Percentiles rank a stretch among this genome's conserved stretches.
phyloP scores from a whole-genome alignment of 2,329 filamentous ascomycete species.

The Phoma herbarum region DNA sequence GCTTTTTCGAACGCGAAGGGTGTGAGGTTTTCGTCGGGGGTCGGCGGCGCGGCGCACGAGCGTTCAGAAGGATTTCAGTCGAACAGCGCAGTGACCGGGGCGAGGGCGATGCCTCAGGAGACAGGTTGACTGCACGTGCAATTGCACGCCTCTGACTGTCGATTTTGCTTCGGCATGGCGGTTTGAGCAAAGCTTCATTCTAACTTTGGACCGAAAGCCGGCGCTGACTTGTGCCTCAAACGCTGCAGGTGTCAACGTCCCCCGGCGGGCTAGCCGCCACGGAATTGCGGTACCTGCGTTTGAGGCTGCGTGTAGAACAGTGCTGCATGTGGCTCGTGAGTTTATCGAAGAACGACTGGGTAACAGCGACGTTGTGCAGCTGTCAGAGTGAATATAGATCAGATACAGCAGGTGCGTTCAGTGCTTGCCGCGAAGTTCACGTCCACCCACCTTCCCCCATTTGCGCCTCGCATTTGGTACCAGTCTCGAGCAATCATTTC shows the following conservation, averaged over 20 bases:
- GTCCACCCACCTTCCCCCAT: slow-evolving; percentile 27
- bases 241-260: slow-evolving; percentile 42
- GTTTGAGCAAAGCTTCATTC: slow-evolving; percentile 35
- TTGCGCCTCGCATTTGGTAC: slow-evolving; percentile 22
- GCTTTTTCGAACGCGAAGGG: slow-evolving; percentile 24
- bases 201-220: slow-evolving; percentile 39
- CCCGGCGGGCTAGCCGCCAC: slow-evolving; percentile 43
- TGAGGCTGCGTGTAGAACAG: slow-evolving; percentile 48
- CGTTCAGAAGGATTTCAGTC: slow-evolving; percentile 22
- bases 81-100: slow-evolving; percentile 24
- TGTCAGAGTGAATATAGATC: slow-evolving; percentile 47
- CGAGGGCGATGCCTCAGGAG: slow-evolving; percentile 31
- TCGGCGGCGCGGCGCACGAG: slow-evolving; percentile 13
- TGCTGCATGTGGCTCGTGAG: slow-evolving; percentile 40
- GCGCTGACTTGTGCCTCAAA: slow-evolving; percentile 43
- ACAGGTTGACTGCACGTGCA: slow-evolving; percentile 27
- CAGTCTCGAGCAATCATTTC: slow-evolving; percentile 19
- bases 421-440: slow-evolving; percentile 35
- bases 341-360: slow-evolving; percentile 27
- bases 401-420: slow-evolving; percentile 36
- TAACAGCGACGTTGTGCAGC: slow-evolving; percentile 35
- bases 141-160: slow-evolving; percentile 9
- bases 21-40: slow-evolving; percentile 26
- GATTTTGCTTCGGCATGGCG: slow-evolving; percentile 28
- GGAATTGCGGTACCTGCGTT: slow-evolving; percentile 41